Evolutionary conservation across 2,329 filamentous ascomycete genomes (phyloP), one percentile per base, ranked within the genome.

Genomic region (Cladorrhinum sp.): DNA sequence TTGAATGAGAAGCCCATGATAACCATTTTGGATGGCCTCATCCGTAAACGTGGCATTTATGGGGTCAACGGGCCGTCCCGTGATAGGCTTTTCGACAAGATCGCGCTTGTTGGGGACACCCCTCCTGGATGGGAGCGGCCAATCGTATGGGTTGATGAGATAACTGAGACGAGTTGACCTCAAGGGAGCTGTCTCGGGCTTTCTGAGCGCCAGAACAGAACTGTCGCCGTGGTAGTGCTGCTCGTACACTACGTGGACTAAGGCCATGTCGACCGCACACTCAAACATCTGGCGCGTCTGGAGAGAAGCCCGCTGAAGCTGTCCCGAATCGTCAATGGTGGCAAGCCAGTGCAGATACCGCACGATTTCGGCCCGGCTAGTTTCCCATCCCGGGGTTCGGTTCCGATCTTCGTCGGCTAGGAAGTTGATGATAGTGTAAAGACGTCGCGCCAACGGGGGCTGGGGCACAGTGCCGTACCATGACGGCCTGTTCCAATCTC

Each of bases 351-450:
- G 57, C 26, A 82, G 69, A 66, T 80, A 82, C 24, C 73, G 67
- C 18, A 67, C 66, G 12, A 79, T 68, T 59, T 74, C 75, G 20
- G 63, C 67, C 7, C 76, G 68, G 55, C 76, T 75, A 10, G 62
- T 53, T 1, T 74, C 66, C 74, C 80, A 83, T 49, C 72, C 64
- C 1, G 72, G 50, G 60, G 74, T 76, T 16, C 77, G 74, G 59
- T 79, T 74, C 5, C 71, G 66, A 64, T 85, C 80, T 62, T 81
- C 76, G 28, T 82, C 79, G 2, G 75, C 68, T 21, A 86, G 76
- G 62, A 82, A 85, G 64, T 77, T 78, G 42, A 68, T 64, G n/a
- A 70, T 60, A 39, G 73, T 69, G 42, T 67, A 30, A 28, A 78
- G 69, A 2, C 73, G 72, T 26, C 67, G 59, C 30, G 69, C 70